These are phyloP conservation scores for Melanomma pulvis-pyrius DNA, from an alignment of 495 filamentous ascomycete species.

Conservation along the genomic window DNA sequence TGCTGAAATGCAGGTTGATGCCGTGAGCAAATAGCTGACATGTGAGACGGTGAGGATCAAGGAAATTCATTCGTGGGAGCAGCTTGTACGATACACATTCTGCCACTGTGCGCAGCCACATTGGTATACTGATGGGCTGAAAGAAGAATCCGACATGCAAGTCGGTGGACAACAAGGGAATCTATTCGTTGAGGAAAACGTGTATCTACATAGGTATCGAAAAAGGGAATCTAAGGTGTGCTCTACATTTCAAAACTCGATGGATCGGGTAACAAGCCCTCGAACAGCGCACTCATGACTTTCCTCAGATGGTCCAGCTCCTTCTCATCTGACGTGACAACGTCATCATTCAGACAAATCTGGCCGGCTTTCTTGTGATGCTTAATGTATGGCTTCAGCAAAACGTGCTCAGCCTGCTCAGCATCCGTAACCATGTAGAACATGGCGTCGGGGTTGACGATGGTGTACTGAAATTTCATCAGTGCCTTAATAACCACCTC, in stretches of 20 bases:
- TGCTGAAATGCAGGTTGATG: not conserved
- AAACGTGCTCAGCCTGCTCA: conserved; percentile 47
- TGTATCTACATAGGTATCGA: not conserved
- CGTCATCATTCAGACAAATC: conserved; percentile 52
- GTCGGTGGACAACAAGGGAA: not conserved
- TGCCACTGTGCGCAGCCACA: no score
- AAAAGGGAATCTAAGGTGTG: not conserved
- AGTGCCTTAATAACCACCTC: conserved; percentile 47
- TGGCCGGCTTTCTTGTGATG: conserved; percentile 42
- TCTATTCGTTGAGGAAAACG: conserved; percentile 6
- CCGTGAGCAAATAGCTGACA: no score
- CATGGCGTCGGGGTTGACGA: conserved; percentile 48
- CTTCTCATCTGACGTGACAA: conserved; percentile 29
- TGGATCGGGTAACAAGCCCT: conserved; percentile 30
- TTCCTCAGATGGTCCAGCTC: conserved; percentile 24
- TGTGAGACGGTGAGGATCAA: no score
- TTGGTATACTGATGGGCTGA: no score
- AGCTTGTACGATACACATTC: no score
- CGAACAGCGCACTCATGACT: conserved; percentile 29
- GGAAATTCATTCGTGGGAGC: no score
- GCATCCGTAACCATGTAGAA: conserved; percentile 53
- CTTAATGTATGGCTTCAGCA: conserved; percentile 45
- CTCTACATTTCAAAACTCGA: conserved; percentile 28
- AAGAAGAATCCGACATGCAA: not conserved
- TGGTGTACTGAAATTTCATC: conserved; percentile 49